Evolutionary conservation across 2,329 filamentous ascomycete genomes (phyloP).

Genomic region (Fusarium austroafricanum): DNA sequence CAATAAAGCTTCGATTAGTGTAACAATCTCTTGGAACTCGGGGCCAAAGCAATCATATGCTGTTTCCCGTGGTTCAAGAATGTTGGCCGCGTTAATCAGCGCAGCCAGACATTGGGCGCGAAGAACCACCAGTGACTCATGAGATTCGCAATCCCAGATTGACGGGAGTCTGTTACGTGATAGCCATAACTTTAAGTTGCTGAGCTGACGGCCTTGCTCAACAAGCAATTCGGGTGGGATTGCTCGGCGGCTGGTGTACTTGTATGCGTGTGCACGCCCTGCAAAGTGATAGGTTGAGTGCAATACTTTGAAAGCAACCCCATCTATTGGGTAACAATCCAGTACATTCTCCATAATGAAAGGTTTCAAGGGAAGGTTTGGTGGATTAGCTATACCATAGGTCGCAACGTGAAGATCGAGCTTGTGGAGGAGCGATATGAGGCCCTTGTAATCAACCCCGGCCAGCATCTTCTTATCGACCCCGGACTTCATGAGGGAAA

Average conservation of each 20-base stretch:
- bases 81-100: constrained; percentile 8
- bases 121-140: constrained; percentile 24
- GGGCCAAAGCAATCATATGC: constrained; percentile 28
- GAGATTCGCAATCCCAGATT: fast-evolving
- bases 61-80: constrained; percentile 29
- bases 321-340: constrained; percentile 3
- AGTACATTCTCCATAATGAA: not conserved
- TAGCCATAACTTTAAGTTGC: constrained; percentile 31
- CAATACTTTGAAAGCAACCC: constrained; percentile 2
- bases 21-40: constrained; percentile 37
- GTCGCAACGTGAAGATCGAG: constrained; percentile 39
- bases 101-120: constrained; percentile 34
- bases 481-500: constrained; percentile 25
- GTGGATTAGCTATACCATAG: constrained; percentile 18
- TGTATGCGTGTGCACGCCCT: constrained; percentile 19
- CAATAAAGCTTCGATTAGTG: not conserved
- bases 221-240: constrained; percentile 36
- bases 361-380: constrained; percentile 16
- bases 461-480: not conserved
- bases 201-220: constrained; percentile 36
- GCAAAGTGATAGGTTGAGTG: constrained; percentile 35
- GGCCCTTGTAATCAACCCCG: not conserved
- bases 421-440: constrained; percentile 29
- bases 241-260: constrained; percentile 22
- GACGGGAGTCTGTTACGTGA: not conserved